Base-by-base conservation (phyloP, 257 asterid genomes). In the Salvia miltiorrhiza region DNA sequence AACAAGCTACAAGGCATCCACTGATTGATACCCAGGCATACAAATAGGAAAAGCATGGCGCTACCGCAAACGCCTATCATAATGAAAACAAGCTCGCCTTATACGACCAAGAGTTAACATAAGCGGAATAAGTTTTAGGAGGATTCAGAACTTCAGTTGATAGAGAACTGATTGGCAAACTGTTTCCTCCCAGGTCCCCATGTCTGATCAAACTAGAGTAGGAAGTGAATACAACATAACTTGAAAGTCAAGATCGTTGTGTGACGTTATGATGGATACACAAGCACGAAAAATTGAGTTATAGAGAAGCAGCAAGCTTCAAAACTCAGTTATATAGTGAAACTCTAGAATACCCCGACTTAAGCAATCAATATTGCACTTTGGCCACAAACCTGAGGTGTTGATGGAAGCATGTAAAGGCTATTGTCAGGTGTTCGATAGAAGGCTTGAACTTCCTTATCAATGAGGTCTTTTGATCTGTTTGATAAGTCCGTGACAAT, bases 351-450 rank as follows among this genome's bases (percentile, higher is more conserved):
- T 59, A 41, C 63, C 37, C 65, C 66, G 68, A 40, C 64, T 50
- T 11, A 30, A 55, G 66, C 21, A 63, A 69, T 44, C 40, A 69
- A 64, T 35, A 32, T 45, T 65, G 37, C 65, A 48, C 57, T 55
- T 73, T 47, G 54, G 65, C 78, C 72, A 78, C 83, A 21, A 72
- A 94, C 99, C 99, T 91, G 98, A 77, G 96, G 86, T 60, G 96
- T 89, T 52, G 97, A 86, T 41, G 99, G 99, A 76, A 94, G 97
- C 98, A 94, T 94, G 85, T 87, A 89, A 57, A 91, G 84, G 83
- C 89, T 85, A 77, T 85, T 94, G 72, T 91, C 97, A 64, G 99
- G 99, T 73, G 90, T 82, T 79, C 81, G 89, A 83, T 79, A 91
- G 78, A 89, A 94, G 61, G 95, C 88, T 64, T 92, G 89, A 73